Evolutionary conservation across 805 yeast genomes (phyloP).

Genomic region (Saturnispora serradocipensis): DNA sequence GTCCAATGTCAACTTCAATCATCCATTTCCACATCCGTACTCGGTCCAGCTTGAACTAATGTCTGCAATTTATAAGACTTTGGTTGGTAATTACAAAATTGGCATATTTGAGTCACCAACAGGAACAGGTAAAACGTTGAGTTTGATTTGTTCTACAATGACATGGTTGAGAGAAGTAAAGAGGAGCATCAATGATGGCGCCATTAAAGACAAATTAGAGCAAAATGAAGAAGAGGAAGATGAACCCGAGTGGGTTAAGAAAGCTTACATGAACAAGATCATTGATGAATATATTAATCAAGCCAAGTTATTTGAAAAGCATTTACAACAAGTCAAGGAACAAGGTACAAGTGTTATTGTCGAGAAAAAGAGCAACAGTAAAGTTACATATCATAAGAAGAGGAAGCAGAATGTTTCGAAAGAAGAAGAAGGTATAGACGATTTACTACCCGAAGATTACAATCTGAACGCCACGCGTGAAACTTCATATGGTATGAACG

Average conservation of each 20-base stretch:
- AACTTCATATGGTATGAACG: conserved; percentile 21
- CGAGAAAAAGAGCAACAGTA: conserved; percentile 18
- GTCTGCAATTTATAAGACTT: conserved; percentile 60
- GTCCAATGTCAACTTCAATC: conserved; percentile 35
- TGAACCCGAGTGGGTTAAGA: conserved; percentile 34
- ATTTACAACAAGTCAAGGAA: conserved; percentile 29
- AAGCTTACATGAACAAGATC: conserved; percentile 28
- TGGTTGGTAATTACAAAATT: conserved; percentile 45
- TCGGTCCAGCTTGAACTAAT: conserved; percentile 68
- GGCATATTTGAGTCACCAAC: conserved; percentile 91
- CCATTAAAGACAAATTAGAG: conserved; percentile 12
- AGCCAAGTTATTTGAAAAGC: conserved; percentile 33
- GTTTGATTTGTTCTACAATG: conserved; percentile 76
- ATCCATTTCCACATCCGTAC: conserved; percentile 72
- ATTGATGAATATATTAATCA: conserved; percentile 21
- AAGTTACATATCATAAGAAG: conserved; percentile 21
- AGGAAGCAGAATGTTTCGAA: conserved; percentile 7
- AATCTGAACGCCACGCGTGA: conserved; percentile 22
- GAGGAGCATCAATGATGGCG: conserved; percentile 6
- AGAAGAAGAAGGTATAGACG: conserved; percentile 8
- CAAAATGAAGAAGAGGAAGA: conserved; percentile 30
- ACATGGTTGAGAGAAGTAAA: conserved; percentile 51
- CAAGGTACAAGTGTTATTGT: conserved; percentile 19
- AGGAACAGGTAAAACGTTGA: conserved; percentile 88
- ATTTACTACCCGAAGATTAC: conserved; percentile 25